Conservation (phyloP, 352 stramenopile species). For the Phytophthora hybrid region DNA sequence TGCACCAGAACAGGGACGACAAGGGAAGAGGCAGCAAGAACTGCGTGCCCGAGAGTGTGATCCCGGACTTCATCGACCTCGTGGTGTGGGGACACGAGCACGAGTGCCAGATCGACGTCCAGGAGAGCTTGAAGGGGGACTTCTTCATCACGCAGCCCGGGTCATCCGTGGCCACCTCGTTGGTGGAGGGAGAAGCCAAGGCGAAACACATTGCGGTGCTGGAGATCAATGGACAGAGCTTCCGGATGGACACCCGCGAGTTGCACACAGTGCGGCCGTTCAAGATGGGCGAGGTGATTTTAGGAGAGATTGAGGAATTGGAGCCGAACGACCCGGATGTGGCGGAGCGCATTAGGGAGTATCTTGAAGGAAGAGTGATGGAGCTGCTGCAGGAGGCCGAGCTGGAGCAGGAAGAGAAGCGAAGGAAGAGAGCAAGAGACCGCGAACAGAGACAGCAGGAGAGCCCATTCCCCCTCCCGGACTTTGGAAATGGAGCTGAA, state of each 20-base stretch:
- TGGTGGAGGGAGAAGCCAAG: constrained; percentile 90
- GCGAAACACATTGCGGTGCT: constrained; percentile 91
- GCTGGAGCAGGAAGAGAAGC: constrained; percentile 44
- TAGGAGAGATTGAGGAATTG: constrained; percentile 88
- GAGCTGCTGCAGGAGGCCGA: constrained; percentile 77
- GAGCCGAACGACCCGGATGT: constrained; percentile 93
- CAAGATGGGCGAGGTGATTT: constrained; percentile 91
- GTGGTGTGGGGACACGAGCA: constrained; percentile 99
- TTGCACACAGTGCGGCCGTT: constrained; percentile 95
- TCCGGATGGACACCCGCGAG: constrained; percentile 86
- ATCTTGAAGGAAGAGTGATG: constrained; percentile 69
- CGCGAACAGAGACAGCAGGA: constrained; percentile 42
- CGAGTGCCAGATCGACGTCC: constrained; percentile 95
- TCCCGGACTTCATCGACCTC: constrained; percentile 99
- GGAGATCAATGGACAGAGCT: constrained; percentile 91
- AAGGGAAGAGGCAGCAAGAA: constrained; percentile 94
- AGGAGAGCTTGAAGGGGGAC: constrained; percentile 95
- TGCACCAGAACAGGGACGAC: constrained; percentile 99
- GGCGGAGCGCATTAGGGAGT: constrained; percentile 69
- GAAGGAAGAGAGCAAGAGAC: constrained; percentile 24
- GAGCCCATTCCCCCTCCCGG: constrained; percentile 42
- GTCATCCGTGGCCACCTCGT: constrained; percentile 95
- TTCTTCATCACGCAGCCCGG: constrained; percentile 98
- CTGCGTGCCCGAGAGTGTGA: constrained; percentile 97
- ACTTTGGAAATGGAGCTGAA: constrained; percentile 14